Percentiles rank a stretch among this genome's conserved stretches.
These are phyloP conservation scores for Exserohilum turcica DNA, from an alignment of 2,329 filamentous ascomycete genomes.

Conservation along the genomic window DNA sequence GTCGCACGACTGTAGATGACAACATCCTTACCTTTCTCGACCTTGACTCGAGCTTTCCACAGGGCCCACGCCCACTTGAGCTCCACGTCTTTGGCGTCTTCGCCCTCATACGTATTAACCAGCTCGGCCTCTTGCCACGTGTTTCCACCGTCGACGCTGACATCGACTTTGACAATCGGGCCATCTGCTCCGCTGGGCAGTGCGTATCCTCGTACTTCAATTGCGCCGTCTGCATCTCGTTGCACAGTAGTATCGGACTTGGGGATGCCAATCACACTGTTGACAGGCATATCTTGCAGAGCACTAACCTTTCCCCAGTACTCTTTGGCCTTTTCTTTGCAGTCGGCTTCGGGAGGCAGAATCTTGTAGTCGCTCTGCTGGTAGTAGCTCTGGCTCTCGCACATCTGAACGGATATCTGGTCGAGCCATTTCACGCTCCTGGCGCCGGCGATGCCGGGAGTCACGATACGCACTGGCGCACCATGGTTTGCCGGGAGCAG, in stretches of 20 bases:
- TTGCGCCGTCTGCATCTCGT: conserved; percentile 47
- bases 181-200: conserved; percentile 60
- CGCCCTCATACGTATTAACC: conserved; percentile 25
- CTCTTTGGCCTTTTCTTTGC: conserved; percentile 55
- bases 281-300: conserved; percentile 62
- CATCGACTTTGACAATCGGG: conserved; percentile 60
- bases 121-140: conserved; percentile 58
- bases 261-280: conserved; percentile 60
- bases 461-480: conserved; percentile 58
- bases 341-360: conserved; percentile 58
- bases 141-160: conserved; percentile 56
- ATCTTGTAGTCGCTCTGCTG: conserved; percentile 66
- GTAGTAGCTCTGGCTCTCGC: conserved; percentile 61
- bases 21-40: conserved; percentile 50
- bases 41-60: conserved; percentile 55
- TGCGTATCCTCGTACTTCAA: conserved; percentile 62
- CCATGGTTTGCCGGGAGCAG: conserved; percentile 57
- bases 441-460: conserved; percentile 60
- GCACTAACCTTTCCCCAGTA: conserved; percentile 59
- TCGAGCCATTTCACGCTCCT: conserved; percentile 64
- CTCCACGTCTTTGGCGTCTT: conserved; percentile 29
- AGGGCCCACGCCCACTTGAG: conserved; percentile 63
- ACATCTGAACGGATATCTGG: conserved; percentile 56
- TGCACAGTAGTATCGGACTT: conserved; percentile 51
- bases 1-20: conserved; percentile 61